Evolutionary conservation across 169 alveolate genomes (phyloP).

Genomic region (Plasmodium vivax): DNA sequence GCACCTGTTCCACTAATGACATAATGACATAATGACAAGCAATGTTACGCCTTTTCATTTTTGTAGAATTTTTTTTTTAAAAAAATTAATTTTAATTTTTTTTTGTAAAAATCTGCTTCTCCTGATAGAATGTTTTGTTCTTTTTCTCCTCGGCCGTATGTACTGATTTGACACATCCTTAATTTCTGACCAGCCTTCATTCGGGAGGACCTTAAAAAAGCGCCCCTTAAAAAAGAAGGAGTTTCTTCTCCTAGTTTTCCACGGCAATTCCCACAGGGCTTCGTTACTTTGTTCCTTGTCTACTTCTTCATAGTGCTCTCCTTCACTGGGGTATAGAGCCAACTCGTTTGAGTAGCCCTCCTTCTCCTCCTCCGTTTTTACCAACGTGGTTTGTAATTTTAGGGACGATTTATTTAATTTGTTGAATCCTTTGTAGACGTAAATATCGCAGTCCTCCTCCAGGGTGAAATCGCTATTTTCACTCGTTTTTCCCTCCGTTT

Average conservation of each 20-base stretch:
- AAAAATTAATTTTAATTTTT: slow-evolving; percentile 67
- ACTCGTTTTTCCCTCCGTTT: background rate
- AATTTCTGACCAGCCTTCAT: slow-evolving; percentile 70
- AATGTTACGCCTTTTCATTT: slow-evolving; percentile 3
- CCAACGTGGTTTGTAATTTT: slow-evolving; percentile 43
- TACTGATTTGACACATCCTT: slow-evolving; percentile 59
- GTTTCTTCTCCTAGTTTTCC: slow-evolving; percentile 54
- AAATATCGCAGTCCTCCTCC: slow-evolving; percentile 67
- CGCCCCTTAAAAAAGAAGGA: slow-evolving; percentile 66
- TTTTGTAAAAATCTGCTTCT: slow-evolving; percentile 71
- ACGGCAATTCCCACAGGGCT: slow-evolving; percentile 67
- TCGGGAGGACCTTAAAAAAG: slow-evolving; percentile 58
- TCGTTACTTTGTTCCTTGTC: slow-evolving; percentile 28
- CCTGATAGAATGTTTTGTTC: slow-evolving; percentile 65
- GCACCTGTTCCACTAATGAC: background rate
- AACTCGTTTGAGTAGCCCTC: slow-evolving; percentile 17
- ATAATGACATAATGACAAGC: background rate
- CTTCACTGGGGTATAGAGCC: background rate
- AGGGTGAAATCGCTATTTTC: slow-evolving; percentile 45
- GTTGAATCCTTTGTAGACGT: slow-evolving; percentile 46
- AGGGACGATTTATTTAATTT: slow-evolving; percentile 51
- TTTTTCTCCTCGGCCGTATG: slow-evolving; percentile 65
- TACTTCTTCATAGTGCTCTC: slow-evolving; percentile 35
- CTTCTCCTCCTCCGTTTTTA: slow-evolving; percentile 36
- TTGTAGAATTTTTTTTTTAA: slow-evolving; percentile 63